Percentiles rank a stretch among this genome's conserved stretches.
Evolutionary conservation across 192 early-diverging fungal genomes (phyloP).

Genomic region (Rhizoclosmatium sp.): DNA sequence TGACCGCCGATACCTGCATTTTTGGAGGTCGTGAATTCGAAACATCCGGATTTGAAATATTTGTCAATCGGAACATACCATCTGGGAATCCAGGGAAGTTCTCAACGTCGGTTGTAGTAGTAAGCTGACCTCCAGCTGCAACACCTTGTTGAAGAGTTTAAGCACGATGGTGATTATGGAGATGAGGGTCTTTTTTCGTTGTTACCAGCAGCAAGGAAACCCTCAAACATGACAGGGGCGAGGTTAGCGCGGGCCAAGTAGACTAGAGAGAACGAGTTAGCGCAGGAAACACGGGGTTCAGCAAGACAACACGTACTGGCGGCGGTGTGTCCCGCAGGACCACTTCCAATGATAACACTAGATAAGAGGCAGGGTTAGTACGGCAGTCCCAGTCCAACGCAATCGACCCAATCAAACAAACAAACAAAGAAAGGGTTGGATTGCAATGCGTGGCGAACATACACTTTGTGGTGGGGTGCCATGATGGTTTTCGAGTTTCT

Average conservation of each 20-base stretch:
- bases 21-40: conserved; percentile 82
- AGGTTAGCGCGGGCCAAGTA: conserved; percentile 85
- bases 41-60: background rate
- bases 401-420: too few relatives aligned
- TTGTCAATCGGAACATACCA: conserved; percentile 28
- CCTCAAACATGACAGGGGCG: conserved; percentile 70
- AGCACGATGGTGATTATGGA: background rate
- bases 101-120: conserved; percentile 96
- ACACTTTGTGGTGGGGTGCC: conserved; percentile 19
- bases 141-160: conserved; percentile 42
- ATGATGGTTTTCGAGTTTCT: conserved; percentile 9
- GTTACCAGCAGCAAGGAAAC: conserved; percentile 43
- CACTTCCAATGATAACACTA: conserved; percentile 47
- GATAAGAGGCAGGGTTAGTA: background rate
- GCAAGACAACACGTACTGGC: conserved; percentile 76
- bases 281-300: background rate
- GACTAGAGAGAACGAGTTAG: background rate
- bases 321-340: conserved; percentile 97
- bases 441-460: background rate
- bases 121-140: conserved; percentile 84
- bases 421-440: too few relatives aligned
- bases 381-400: background rate
- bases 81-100: conserved; percentile 83
- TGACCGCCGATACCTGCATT: conserved; percentile 77
- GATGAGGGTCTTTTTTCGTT: background rate